Conservation (phyloP, 2,329 filamentous ascomycete species). For the Botryosphaeria agaves region DNA sequence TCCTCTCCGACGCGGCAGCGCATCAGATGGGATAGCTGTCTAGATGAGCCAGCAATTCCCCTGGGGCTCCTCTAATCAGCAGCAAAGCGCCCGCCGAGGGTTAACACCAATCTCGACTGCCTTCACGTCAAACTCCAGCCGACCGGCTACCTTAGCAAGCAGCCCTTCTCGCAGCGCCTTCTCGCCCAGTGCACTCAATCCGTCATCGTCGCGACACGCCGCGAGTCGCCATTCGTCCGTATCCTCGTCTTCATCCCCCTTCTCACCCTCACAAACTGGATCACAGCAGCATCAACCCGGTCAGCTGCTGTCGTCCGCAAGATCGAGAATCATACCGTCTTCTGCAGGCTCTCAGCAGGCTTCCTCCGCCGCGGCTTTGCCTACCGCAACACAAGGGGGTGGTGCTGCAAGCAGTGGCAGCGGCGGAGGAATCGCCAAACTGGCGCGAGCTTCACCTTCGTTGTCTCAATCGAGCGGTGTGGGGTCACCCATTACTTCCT, state of each 20-base stretch:
- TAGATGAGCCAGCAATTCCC: conserved; percentile 36
- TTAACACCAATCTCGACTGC: conserved; percentile 40
- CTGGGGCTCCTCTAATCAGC: conserved; percentile 38
- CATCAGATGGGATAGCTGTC: conserved; percentile 23
- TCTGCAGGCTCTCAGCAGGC: conserved; percentile 35
- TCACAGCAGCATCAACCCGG: conserved; percentile 33
- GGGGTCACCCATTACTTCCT: conserved; percentile 33
- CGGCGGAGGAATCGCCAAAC: conserved; percentile 38
- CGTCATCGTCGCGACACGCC: conserved; percentile 30
- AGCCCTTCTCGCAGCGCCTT: conserved; percentile 32
- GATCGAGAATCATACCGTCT: conserved; percentile 37
- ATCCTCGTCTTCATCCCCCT: conserved; percentile 36
- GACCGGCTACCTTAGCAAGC: conserved; percentile 25
- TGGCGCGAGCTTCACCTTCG: conserved; percentile 42
- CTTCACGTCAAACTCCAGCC: conserved; percentile 21
- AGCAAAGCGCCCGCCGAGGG: conserved; percentile 37
- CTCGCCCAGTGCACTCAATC: conserved; percentile 34
- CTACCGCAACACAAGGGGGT: conserved; percentile 29
- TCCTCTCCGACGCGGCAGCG: too few species aligned
- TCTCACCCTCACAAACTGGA: conserved; percentile 36
- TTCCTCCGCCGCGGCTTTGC: conserved; percentile 35
- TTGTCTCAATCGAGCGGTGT: conserved; percentile 36
- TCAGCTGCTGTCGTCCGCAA: conserved; percentile 37
- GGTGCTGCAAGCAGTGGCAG: conserved; percentile 32
- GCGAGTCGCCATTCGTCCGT: conserved; percentile 36